Evolutionary conservation across 2,329 filamentous ascomycete genomes (phyloP).

Genomic region (Calonectria hawksworthii): DNA sequence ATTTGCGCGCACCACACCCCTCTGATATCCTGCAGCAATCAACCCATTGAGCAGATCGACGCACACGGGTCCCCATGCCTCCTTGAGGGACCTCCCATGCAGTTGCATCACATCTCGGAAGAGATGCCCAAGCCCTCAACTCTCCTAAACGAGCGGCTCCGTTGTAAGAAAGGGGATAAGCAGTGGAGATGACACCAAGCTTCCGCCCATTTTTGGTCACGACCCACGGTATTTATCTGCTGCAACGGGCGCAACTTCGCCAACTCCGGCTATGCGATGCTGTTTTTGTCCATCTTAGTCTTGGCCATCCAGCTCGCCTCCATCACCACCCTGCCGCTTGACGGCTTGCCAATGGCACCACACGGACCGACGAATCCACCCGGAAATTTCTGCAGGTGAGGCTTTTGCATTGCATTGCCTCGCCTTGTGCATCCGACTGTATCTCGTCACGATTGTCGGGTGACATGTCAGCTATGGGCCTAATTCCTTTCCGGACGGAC

Average conservation of each 20-base stretch:
- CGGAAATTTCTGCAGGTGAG: slow-evolving; percentile 31
- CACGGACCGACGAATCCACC: slow-evolving; percentile 30
- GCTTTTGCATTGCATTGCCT: slow-evolving; percentile 35
- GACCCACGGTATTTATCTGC: slow-evolving; percentile 39
- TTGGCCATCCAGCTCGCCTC: slow-evolving; percentile 27
- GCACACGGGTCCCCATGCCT: slow-evolving; percentile 27
- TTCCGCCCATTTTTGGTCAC: slow-evolving; percentile 34
- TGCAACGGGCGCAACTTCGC: slow-evolving; percentile 39
- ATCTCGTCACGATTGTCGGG: slow-evolving; percentile 27
- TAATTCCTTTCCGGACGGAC: slow-evolving; percentile 20
- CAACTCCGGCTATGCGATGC: slow-evolving; percentile 7
- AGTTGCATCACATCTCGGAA: slow-evolving; percentile 35
- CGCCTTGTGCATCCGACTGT: slow-evolving; percentile 30
- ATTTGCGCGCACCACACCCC: slow-evolving; percentile 29
- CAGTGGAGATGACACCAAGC: slow-evolving; percentile 25
- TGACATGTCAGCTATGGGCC: slow-evolving; percentile 35
- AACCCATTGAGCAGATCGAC: slow-evolving; percentile 25
- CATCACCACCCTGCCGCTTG: background rate
- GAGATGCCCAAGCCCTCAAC: slow-evolving; percentile 28
- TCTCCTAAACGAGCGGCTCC: slow-evolving; percentile 26
- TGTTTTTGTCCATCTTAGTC: slow-evolving; percentile 14
- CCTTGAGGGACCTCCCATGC: slow-evolving; percentile 24
- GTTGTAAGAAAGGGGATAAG: slow-evolving; percentile 27
- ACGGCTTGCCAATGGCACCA: slow-evolving; percentile 41
- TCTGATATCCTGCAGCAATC: slow-evolving; percentile 31